Percentiles rank a stretch among this genome's conserved stretches.
phyloP scores from a whole-genome alignment of 169 alveolate species.

The Plasmodium fragile region DNA sequence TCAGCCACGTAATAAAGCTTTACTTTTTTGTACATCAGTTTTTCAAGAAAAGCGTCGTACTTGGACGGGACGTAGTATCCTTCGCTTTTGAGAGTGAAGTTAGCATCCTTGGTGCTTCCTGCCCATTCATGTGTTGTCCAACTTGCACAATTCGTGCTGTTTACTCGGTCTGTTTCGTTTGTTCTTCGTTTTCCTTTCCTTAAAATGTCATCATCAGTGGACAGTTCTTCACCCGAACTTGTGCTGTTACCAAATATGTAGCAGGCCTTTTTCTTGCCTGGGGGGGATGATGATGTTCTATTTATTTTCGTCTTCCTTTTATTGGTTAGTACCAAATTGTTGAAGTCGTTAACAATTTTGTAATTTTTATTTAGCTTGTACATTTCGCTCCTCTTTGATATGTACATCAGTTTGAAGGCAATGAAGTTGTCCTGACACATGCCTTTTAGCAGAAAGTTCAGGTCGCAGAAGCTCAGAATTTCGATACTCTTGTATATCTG shows the following conservation, averaged over 20 bases:
- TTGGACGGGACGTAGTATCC: neutral
- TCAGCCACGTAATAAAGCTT: constrained; percentile 40
- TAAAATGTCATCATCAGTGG: constrained; percentile 28
- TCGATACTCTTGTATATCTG: constrained; percentile 60
- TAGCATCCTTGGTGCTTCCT: neutral
- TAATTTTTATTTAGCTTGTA: constrained; percentile 61
- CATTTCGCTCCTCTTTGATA: constrained; percentile 53
- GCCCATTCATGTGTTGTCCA: neutral
- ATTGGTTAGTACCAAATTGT: constrained; percentile 9
- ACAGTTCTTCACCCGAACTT: constrained; percentile 12
- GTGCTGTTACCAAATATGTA: constrained; percentile 53
- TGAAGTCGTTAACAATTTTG: constrained; percentile 38
- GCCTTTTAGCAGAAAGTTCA: constrained; percentile 41
- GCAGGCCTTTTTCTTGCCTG: neutral
- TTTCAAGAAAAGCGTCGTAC: constrained; percentile 24
- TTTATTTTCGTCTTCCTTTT: constrained; percentile 7
- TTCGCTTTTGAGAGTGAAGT: neutral
- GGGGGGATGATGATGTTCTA: neutral
- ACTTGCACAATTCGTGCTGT: neutral
- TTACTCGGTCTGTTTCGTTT: neutral
- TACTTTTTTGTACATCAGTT: constrained; percentile 56
- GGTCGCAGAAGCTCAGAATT: constrained; percentile 47
- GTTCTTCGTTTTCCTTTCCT: neutral
- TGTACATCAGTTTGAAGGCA: constrained; percentile 53
- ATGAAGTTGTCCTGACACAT: constrained; percentile 59